Percentiles rank a stretch among this genome's conserved stretches.
Conservation (phyloP, 805 yeast species). For the Zygoascus biomembranicola region DNA sequence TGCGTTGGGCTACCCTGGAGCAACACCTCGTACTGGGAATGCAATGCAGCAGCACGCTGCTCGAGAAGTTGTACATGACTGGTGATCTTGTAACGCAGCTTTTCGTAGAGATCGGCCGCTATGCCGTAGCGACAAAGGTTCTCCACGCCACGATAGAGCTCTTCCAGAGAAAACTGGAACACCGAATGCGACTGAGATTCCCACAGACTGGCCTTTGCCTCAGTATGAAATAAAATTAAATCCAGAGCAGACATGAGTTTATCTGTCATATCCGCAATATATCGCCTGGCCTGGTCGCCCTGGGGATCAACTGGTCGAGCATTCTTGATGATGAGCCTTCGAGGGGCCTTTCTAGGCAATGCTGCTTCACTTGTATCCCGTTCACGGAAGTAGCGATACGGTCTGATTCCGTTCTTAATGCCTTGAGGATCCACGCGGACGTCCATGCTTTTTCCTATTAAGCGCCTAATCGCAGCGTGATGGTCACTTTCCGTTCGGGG, state of each 20-base stretch:
- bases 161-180: conserved; percentile 19
- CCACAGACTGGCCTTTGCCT: not conserved
- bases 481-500: no score
- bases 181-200: not conserved
- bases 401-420: not conserved
- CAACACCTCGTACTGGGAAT: not conserved
- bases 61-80: not conserved
- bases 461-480: no score
- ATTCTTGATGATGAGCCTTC: conserved; percentile 2
- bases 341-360: not conserved
- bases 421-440: not conserved
- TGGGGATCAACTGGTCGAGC: not conserved
- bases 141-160: conserved; percentile 26
- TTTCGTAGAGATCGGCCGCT: conserved; percentile 18
- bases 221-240: conserved; percentile 9
- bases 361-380: not conserved
- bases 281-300: conserved; percentile 3
- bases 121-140: conserved; percentile 23
- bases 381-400: not conserved
- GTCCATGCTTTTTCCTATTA: not conserved
- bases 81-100: conserved; percentile 8
- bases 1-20: not conserved
- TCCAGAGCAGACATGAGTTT: conserved; percentile 13
- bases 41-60: not conserved
- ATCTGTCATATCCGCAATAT: conserved; percentile 8